These are phyloP conservation scores for Cercospora nicotianae DNA, from an alignment of 2,329 filamentous ascomycete species.

Conservation along the genomic window DNA sequence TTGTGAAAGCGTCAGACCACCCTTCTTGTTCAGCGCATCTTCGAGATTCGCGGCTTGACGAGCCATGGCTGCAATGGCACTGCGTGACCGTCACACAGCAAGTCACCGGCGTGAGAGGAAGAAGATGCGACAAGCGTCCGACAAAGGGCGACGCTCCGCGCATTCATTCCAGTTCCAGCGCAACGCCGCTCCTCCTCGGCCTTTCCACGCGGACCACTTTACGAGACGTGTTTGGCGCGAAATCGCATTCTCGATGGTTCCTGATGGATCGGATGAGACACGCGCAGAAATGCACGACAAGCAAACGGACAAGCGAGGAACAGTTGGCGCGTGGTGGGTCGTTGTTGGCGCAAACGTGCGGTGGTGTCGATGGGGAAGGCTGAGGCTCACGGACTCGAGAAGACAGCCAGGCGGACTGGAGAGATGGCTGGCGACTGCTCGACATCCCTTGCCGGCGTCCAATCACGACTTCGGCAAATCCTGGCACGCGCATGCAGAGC, in stretches of 20 bases:
- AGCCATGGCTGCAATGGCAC: conserved; percentile 28
- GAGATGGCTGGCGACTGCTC: not conserved
- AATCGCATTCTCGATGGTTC: not conserved
- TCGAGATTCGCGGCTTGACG: conserved; percentile 41
- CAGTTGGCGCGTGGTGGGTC: not conserved
- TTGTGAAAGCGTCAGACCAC: conserved; percentile 79
- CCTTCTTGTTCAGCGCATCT: conserved; percentile 58
- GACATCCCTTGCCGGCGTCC: not conserved
- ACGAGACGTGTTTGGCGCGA: conserved; percentile 3
- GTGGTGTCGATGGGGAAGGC: not conserved
- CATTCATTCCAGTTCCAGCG: conserved; percentile 10
- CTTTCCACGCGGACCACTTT: conserved; percentile 4
- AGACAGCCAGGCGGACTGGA: not conserved
- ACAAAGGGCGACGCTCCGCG: conserved; percentile 4
- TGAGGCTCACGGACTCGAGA: conserved; percentile 2
- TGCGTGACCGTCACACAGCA: not conserved
- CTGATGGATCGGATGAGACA: not conserved
- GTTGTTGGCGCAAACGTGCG: conserved; percentile 4
- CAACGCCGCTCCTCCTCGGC: conserved; percentile 1
- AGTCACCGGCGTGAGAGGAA: not conserved
- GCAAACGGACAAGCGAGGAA: not conserved
- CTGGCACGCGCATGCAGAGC: conserved; percentile 2
- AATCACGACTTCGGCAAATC: conserved; percentile 2
- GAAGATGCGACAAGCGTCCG: not conserved
- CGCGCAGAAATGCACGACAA: not conserved